Evolutionary conservation across 148 eudicot species (phyloP), one percentile per base, ranked within the genome.

Genomic region (Silene conica): DNA sequence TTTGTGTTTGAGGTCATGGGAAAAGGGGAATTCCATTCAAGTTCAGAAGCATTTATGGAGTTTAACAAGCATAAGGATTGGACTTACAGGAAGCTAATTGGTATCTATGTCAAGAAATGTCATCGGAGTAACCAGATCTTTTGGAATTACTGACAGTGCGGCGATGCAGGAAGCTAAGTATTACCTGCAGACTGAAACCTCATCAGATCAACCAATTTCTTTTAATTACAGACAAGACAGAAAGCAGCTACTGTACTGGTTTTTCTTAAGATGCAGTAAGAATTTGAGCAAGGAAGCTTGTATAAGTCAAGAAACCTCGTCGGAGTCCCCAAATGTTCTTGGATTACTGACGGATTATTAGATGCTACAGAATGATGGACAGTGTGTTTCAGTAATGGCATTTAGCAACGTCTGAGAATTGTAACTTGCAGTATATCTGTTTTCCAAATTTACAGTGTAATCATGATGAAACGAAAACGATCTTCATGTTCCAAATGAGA

Each of bases 1-100:
- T 74, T 81, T 69, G 97, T 92, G 34, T 92, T 92, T 61, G 94
- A 90, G 82, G 93, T 70, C 38, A 69, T 95, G 85, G 99, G 97
- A 2, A 92, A 90, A 76, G 97, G 97, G 56, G 94, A 90, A 52
- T 95, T 95, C 71, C 96, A 87, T 73, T 72, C 76, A 69, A 83
- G 80, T 74, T 86, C 99, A 6, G 99, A 95, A 63, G 83, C 85
- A 14, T 79, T 89, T 71, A 64, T 95, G 90, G 99, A 92, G 87
- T 95, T 88, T 66, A 78, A 70, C 73, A 78, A 34, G 80, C 78
- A 78, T 72, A 81, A 87, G 70, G 62, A 63, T 26, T 92, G 96
- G 97, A 88, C 87, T 64, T 95, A 95, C 79, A 89, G 82, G 83
- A 81, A 86, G 83, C 86, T 95, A 18, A 87, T 87, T 81, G 69